A percentile compares a stretch with the other conserved stretches of the same genome.
Conservation (phyloP, 2,329 filamentous ascomycete genomes). For the Aspergillus thermomutatus region DNA sequence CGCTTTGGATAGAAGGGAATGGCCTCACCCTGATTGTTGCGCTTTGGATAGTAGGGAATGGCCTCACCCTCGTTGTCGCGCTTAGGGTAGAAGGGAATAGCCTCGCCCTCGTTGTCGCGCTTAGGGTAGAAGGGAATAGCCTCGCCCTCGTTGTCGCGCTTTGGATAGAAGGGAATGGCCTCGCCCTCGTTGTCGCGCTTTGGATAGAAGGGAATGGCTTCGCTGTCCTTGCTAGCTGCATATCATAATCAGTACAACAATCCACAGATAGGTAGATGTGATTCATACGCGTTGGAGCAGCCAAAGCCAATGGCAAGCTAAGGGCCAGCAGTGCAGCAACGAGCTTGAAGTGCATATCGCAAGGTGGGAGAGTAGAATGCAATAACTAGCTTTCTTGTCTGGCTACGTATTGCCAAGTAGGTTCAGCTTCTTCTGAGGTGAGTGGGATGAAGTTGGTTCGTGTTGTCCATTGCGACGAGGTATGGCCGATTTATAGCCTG, state of each 20-base stretch:
- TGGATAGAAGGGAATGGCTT: slow-evolving; percentile 32
- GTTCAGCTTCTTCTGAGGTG: no score
- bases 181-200: slow-evolving; percentile 31
- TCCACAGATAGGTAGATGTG: background rate
- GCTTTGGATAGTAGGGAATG: no score
- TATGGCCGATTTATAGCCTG: no score
- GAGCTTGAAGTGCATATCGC: background rate
- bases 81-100: no score
- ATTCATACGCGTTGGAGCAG: background rate
- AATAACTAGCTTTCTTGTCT: no score
- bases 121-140: slow-evolving; percentile 39
- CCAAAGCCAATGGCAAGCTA: background rate
- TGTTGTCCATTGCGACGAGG: no score
- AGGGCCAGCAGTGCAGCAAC: background rate
- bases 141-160: slow-evolving; percentile 38
- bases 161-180: slow-evolving; percentile 37
- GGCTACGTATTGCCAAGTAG: no score
- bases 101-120: no score
- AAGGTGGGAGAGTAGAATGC: background rate
- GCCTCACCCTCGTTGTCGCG: no score
- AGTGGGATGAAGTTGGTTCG: no score
- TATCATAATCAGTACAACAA: background rate
- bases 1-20: slow-evolving; percentile 1
- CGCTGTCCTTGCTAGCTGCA: slow-evolving; percentile 10
- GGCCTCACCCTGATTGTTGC: no score